A percentile compares a stretch with the other conserved stretches of the same genome.
phyloP scores from a whole-genome alignment of 345 rosid genomes.

The Acer yangbiense region DNA sequence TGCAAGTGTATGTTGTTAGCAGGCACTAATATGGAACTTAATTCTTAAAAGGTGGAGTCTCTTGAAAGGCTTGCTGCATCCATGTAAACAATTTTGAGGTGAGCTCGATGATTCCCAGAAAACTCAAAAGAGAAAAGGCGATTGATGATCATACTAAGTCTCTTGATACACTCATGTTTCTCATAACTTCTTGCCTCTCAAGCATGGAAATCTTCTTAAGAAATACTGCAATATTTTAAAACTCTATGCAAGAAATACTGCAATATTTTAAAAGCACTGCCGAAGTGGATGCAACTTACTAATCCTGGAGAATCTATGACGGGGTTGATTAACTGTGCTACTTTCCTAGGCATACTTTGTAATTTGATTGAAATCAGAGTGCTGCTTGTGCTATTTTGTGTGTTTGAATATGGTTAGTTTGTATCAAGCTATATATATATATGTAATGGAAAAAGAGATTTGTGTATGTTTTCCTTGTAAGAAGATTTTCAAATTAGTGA shows the following conservation, averaged over 20 bases:
- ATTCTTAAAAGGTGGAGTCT: constrained; percentile 52
- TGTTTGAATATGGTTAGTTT: too few relatives aligned
- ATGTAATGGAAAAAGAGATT: too few relatives aligned
- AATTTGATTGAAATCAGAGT: too few relatives aligned
- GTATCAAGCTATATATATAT: too few relatives aligned
- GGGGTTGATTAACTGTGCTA: too few relatives aligned
- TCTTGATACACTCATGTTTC: neutral
- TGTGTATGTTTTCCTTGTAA: too few relatives aligned
- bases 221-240: neutral
- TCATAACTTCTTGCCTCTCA: neutral
- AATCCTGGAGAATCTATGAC: too few relatives aligned
- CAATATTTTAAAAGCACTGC: neutral
- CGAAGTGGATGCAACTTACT: too few relatives aligned
- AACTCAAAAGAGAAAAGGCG: neutral
- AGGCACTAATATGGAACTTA: constrained; percentile 51
- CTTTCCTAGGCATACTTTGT: too few relatives aligned
- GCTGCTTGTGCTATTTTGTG: too few relatives aligned
- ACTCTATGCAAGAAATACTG: neutral
- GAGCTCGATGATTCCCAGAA: neutral
- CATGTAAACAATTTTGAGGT: neutral
- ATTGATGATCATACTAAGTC: neutral
- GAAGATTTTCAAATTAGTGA: too few relatives aligned
- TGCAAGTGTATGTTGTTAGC: constrained; percentile 42
- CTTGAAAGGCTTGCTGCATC: constrained; percentile 47
- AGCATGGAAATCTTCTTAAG: neutral